Evolutionary conservation across 805 yeast genomes (phyloP).

Genomic region (Candida andamanensis): DNA sequence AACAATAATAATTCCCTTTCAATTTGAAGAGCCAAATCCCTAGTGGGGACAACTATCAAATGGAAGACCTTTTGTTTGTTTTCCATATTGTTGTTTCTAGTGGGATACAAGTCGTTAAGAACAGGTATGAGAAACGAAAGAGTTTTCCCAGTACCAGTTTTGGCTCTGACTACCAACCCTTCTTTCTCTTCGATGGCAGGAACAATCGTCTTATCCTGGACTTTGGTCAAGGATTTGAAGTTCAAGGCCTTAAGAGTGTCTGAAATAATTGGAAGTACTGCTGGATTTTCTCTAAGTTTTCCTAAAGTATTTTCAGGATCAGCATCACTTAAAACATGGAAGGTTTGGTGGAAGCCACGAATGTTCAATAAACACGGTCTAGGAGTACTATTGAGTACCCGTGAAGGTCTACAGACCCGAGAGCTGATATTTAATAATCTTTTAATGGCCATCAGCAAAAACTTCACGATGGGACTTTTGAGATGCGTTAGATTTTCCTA

Average conservation of each 20-base stretch:
- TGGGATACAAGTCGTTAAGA: slow-evolving; percentile 21
- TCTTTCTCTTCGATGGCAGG: slow-evolving; percentile 49
- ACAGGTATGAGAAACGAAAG: slow-evolving; percentile 83
- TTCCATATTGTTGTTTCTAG: slow-evolving; percentile 37
- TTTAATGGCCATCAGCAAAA: too few species aligned
- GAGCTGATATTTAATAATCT: too few species aligned
- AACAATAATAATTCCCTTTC: slow-evolving; percentile 53
- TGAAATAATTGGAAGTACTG: slow-evolving; percentile 12
- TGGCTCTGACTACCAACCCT: slow-evolving; percentile 82
- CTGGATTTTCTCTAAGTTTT: slow-evolving; percentile 9
- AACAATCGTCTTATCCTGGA: slow-evolving; percentile 58
- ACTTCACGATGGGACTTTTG: too few species aligned
- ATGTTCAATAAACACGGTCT: too few species aligned
- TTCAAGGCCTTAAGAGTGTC: slow-evolving; percentile 39
- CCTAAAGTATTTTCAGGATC: slow-evolving; percentile 11
- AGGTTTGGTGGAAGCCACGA: too few species aligned
- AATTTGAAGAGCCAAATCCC: slow-evolving; percentile 86
- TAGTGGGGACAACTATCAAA: slow-evolving; percentile 79
- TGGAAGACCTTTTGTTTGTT: slow-evolving; percentile 28
- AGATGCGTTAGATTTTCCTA: not conserved
- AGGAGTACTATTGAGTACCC: too few species aligned
- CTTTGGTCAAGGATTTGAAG: slow-evolving; percentile 56
- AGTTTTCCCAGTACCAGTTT: slow-evolving; percentile 95
- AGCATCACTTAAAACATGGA: not conserved
- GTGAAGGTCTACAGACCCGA: too few species aligned